Percentiles rank a stretch among this genome's conserved stretches.
phyloP scores from a whole-genome alignment of 1,284 basidiomycete species.

The Salmacisia buchloeana region DNA sequence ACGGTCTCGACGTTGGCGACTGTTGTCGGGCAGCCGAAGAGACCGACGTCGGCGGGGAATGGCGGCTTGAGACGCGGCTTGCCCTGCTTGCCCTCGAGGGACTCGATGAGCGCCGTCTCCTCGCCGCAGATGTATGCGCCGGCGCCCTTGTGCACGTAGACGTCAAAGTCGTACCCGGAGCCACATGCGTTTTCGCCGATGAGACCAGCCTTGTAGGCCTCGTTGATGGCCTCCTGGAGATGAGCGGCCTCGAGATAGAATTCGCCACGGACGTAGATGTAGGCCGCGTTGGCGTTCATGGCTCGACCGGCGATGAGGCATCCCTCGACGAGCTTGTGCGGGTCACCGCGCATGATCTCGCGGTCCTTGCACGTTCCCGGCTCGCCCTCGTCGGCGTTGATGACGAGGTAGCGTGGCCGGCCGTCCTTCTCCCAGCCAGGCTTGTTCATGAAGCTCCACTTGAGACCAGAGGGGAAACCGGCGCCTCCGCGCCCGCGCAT shows the following conservation, averaged over 20 bases:
- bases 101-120: constrained; percentile 96
- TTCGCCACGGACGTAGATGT: constrained; percentile 98
- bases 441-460: constrained; percentile 98
- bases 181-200: constrained; percentile 89
- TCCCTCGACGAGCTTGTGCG: constrained; percentile 95
- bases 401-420: constrained; percentile 87
- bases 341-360: constrained; percentile 94
- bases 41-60: constrained; percentile 94
- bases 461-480: constrained; percentile 92
- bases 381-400: constrained; percentile 98
- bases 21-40: constrained; percentile 93
- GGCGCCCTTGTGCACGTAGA: constrained; percentile 93
- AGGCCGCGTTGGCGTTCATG: constrained; percentile 96
- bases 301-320: constrained; percentile 94
- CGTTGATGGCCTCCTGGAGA: constrained; percentile 87
- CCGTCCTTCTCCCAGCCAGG: constrained; percentile 94
- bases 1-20: constrained; percentile 99
- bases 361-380: constrained; percentile 99
- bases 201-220: constrained; percentile 87
- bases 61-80: constrained; percentile 98
- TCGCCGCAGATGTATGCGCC: constrained; percentile 99
- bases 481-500: constrained; percentile 93
- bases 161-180: constrained; percentile 87
- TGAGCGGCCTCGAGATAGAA: constrained; percentile 92
- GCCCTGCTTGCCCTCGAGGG: constrained; percentile 91